phyloP scores from a whole-genome alignment of 371 early-diverging fungal species.

The Vavraia culicis region DNA sequence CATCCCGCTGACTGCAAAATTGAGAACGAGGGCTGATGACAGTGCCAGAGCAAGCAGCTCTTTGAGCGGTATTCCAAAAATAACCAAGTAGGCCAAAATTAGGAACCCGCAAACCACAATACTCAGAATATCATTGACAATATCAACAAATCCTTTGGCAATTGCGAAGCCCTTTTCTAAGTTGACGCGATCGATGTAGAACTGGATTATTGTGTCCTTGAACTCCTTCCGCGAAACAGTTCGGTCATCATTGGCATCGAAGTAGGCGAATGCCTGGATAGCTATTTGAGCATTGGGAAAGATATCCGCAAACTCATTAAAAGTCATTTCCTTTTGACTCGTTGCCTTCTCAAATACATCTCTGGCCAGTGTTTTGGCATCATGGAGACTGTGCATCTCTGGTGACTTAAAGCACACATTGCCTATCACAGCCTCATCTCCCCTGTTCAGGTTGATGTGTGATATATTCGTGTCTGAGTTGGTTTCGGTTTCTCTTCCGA shows the following conservation, averaged over 20 bases:
- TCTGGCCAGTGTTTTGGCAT: conserved; percentile 36
- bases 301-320: conserved; percentile 37
- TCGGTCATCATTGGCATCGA: conserved; percentile 32
- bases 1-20: conserved; percentile 37
- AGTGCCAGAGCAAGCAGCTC: conserved; percentile 39
- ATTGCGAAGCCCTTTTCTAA: conserved; percentile 31
- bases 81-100: conserved; percentile 32
- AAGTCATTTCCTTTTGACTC: conserved; percentile 20
- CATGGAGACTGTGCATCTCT: conserved; percentile 28
- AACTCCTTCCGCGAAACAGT: conserved; percentile 39
- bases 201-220: conserved; percentile 35
- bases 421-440: conserved; percentile 7
- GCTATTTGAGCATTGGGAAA: conserved; percentile 40
- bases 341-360: conserved; percentile 38
- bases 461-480: conserved; percentile 9
- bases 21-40: conserved; percentile 37
- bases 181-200: conserved; percentile 39
- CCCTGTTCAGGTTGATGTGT: background rate
- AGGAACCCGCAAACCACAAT: conserved; percentile 24
- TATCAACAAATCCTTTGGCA: conserved; percentile 30
- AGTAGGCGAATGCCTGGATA: conserved; percentile 38
- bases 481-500: conserved; percentile 1
- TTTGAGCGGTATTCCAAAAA: conserved; percentile 36
- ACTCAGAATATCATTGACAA: conserved; percentile 24
- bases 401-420: conserved; percentile 26